Evolutionary conservation across 192 early-diverging fungal genomes (phyloP), one percentile per base, ranked within the genome.

Genomic region (Obelidium mucronatum): DNA sequence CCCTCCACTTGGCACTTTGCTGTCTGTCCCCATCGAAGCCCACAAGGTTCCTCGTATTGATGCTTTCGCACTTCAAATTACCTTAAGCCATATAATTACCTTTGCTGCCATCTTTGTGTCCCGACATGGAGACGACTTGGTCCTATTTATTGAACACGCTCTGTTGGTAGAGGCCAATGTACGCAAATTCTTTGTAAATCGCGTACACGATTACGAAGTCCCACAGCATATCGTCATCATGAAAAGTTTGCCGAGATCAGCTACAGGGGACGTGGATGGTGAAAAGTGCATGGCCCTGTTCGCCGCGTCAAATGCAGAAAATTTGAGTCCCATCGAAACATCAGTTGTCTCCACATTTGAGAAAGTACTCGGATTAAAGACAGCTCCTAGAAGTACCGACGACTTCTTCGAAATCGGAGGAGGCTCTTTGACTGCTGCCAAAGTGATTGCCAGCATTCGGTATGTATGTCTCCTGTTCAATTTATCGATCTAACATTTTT

Each of bases 351-450:
- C 63, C 28, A 76, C 78, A 34, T 76, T 82, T 42, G 56, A 60
- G 55, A 64, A 24, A 5, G 75, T 82, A n/a, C 78, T 84, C 3
- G 80, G 70, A 28, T 68, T 78, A 31, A 36, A 82, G 33, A 70
- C 42, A 17, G 28, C 13, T 40, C 67, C 67, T 28, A 42, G 31
- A 8, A 68, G 35, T 33, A 68, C 60, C 24, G 60, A 55, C 35
- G 81, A 85, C 67, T 85, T 85, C 60, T 85, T 85, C 75, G 77
- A 81, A 56, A 65, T 71, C 34, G 83, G 83, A 48, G 83, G 83
- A 40, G 67, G 78, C 62, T 82, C 80, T 51, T 56, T 85, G 63
- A 81, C 80, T 1, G 69, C 55, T 58, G 69, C 48, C 4, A 72
- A 72, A 72, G 36, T 72, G 1, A 39, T 36, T 54, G 51, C 69